These are phyloP conservation scores for Coprinopsis sp. DNA, from an alignment of 768 basidiomycete species.

Conservation along the genomic window DNA sequence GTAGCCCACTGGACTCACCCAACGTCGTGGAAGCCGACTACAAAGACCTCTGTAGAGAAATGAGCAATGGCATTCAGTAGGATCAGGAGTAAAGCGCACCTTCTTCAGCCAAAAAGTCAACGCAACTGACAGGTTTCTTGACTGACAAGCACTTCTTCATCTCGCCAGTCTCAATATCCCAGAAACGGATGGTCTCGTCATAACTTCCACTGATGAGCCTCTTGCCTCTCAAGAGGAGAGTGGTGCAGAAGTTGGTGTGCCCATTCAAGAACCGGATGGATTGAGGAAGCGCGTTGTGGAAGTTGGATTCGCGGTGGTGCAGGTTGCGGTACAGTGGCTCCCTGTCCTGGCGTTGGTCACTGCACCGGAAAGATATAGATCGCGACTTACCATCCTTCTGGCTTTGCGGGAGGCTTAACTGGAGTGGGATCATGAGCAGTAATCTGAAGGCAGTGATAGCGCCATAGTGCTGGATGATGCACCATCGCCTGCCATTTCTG, in stretches of 20 bases:
- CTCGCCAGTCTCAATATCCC: constrained; percentile 68
- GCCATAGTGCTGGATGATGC: constrained; percentile 71
- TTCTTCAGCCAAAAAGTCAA: constrained; percentile 81
- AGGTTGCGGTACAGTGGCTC: constrained; percentile 70
- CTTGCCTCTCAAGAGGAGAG: constrained; percentile 70
- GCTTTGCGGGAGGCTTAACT: constrained; percentile 53
- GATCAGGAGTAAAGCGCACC: constrained; percentile 31
- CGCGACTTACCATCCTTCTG: constrained; percentile 65
- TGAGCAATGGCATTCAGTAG: background rate
- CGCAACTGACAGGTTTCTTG: constrained; percentile 87
- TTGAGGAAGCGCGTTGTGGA: constrained; percentile 71
- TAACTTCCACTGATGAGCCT: constrained; percentile 86
- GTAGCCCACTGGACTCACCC: no score
- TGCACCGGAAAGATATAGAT: background rate
- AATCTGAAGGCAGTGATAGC: constrained; percentile 67
- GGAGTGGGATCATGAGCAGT: constrained; percentile 70
- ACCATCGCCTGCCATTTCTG: constrained; percentile 41
- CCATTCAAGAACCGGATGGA: constrained; percentile 72
- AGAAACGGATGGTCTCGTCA: constrained; percentile 89
- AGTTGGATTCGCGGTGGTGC: constrained; percentile 84
- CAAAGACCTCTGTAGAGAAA: constrained; percentile 67
- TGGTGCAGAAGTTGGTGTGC: constrained; percentile 87
- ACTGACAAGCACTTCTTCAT: constrained; percentile 74
- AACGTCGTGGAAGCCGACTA: constrained; percentile 89
- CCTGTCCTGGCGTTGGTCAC: constrained; percentile 20